Percentiles rank a stretch among this genome's conserved stretches.
phyloP scores from a whole-genome alignment of 345 rosid species.

The Odontarrhena argentea region DNA sequence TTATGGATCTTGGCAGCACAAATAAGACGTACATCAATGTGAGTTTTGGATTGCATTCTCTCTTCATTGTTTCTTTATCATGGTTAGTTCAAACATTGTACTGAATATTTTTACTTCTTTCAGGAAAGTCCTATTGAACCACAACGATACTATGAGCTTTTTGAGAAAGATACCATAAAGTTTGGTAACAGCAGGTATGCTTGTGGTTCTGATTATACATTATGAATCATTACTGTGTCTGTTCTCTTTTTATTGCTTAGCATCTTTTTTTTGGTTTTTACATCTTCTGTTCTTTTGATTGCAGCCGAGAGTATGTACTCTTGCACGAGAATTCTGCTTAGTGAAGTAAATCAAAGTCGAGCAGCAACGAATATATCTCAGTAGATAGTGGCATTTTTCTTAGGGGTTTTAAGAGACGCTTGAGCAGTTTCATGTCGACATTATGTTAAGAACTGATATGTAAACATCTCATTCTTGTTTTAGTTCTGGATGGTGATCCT shows the following conservation, averaged over 20 bases:
- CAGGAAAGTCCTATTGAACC: slow-evolving; percentile 90
- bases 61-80: slow-evolving; percentile 6
- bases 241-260: background rate
- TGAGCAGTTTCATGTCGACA: background rate
- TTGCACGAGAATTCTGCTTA: slow-evolving; percentile 73
- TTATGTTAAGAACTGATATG: slow-evolving; percentile 18
- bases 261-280: background rate
- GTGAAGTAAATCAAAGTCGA: slow-evolving; percentile 27
- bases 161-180: slow-evolving; percentile 91
- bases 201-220: background rate
- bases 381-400: background rate
- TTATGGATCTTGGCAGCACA: slow-evolving; percentile 99
- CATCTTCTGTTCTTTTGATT: slow-evolving; percentile 27
- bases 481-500: slow-evolving; percentile 9
- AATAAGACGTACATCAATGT: slow-evolving; percentile 91
- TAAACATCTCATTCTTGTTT: background rate
- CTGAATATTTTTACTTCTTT: slow-evolving; percentile 37
- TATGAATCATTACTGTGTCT: background rate
- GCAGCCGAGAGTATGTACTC: slow-evolving; percentile 84
- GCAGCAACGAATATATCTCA: slow-evolving; percentile 7
- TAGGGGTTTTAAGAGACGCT: slow-evolving; percentile 7
- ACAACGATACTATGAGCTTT: slow-evolving; percentile 87
- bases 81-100: slow-evolving; percentile 8
- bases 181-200: slow-evolving; percentile 96
- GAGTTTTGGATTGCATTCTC: slow-evolving; percentile 40